A percentile compares a stretch with the other conserved stretches of the same genome.
These are phyloP conservation scores for Nicotiana noctiflora DNA, from an alignment of 257 asterid species.

Conservation along the genomic window DNA sequence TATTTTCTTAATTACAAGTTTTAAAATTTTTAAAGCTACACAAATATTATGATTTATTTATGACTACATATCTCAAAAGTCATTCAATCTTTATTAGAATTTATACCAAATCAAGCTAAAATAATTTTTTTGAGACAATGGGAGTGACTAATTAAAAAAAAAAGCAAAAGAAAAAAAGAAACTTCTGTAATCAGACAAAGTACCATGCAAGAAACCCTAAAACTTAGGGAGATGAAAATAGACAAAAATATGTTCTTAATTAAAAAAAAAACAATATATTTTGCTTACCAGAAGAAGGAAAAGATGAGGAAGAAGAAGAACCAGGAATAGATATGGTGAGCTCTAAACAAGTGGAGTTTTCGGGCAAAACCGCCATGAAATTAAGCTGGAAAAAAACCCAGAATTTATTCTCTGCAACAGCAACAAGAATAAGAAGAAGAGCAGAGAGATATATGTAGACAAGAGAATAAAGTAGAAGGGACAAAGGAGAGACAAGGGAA, in stretches of 20 bases:
- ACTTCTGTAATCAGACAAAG: not conserved
- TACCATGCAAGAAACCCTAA: slow-evolving; percentile 7
- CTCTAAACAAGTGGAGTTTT: slow-evolving; percentile 41
- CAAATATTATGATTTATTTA: no score
- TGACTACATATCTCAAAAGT: no score
- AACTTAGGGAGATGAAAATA: not conserved
- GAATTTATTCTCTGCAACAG: not conserved
- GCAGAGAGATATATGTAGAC: slow-evolving; percentile 12
- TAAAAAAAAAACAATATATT: no score
- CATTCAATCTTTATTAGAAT: no score
- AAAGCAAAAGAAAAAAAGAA: not conserved
- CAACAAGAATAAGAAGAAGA: not conserved
- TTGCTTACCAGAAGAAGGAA: slow-evolving; percentile 47
- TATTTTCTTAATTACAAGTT: no score
- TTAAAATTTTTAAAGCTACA: no score
- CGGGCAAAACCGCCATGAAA: slow-evolving; percentile 33
- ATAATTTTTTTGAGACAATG: no score
- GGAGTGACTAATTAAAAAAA: not conserved
- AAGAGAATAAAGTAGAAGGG: slow-evolving; percentile 24
- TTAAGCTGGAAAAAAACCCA: not conserved
- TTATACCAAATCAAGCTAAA: no score
- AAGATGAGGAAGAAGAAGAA: slow-evolving; percentile 45
- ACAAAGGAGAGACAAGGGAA: slow-evolving; percentile 14
- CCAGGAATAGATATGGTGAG: slow-evolving; percentile 61
- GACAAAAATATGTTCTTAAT: no score